phyloP scores from a whole-genome alignment of 2,329 filamentous ascomycete genomes.

The Chalaropsis ovoidea region DNA sequence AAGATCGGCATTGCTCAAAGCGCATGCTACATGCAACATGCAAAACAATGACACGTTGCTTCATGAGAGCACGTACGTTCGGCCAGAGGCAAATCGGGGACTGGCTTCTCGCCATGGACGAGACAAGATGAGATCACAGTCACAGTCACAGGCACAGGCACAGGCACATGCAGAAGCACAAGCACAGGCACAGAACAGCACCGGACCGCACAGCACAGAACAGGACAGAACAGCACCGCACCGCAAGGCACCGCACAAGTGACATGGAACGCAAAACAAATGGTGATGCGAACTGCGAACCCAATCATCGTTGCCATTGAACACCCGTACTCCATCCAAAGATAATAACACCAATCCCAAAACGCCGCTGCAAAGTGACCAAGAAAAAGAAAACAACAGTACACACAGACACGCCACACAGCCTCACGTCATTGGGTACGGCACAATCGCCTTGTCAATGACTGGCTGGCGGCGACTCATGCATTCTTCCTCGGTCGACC shows the following conservation, averaged over 20 bases:
- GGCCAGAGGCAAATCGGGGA: not conserved
- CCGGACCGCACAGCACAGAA: not conserved
- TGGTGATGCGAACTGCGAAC: not conserved
- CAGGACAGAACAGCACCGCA: not conserved
- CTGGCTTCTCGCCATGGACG: not conserved
- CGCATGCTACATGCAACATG: conserved; percentile 9
- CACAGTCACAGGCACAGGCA: not conserved
- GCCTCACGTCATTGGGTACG: conserved; percentile 40
- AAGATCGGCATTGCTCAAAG: conserved; percentile 8
- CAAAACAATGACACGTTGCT: conserved; percentile 12
- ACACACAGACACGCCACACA: not conserved
- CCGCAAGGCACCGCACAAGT: not conserved
- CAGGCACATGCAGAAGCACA: not conserved
- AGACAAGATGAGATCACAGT: not conserved
- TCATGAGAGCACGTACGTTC: not conserved
- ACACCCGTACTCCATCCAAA: conserved; percentile 10
- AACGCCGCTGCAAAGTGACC: conserved; percentile 3
- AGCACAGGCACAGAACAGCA: conserved; percentile 6
- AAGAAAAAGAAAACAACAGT: conserved; percentile 10
- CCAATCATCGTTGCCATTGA: conserved; percentile 6
- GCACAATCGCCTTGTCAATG: conserved; percentile 56
- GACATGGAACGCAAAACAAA: not conserved
- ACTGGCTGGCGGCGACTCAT: conserved; percentile 41
- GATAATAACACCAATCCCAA: not conserved
- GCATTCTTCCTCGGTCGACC: conserved; percentile 41